Base-by-base conservation (phyloP, 2,329 filamentous ascomycete genomes). In the Trichoderma koningii region DNA sequence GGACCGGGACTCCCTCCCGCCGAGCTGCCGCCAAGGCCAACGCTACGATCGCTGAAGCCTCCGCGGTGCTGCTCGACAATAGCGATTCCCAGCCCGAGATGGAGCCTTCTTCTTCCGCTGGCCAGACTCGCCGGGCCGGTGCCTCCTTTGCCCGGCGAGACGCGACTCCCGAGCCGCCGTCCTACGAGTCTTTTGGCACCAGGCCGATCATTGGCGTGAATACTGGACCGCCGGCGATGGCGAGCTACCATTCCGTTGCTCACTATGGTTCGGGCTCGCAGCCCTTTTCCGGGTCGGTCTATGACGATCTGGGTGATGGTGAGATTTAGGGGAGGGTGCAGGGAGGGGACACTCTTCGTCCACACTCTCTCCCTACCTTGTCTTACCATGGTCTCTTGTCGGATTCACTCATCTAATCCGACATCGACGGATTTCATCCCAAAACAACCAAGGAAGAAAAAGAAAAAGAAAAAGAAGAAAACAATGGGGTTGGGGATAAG, bases 31-130 rank as follows among this genome's bases (percentile, higher is more conserved):
- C 69, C 30, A 73, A 71, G 56, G 76, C 76, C 30, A 71, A 63
- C 71, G 74, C 69, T 75, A 77, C 75, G 23, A 75, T 77, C 71
- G 73, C 74, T 55, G 69, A 70, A 57, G 66, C 70, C 61, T 66
- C 72, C 4, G 69, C 71, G 21, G 21, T 23, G 5, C 70, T 71
- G 67, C 69, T 72, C 21, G 71, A 72, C 57, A 70, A 41, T 53
- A 72, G 73, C 68, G 73, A 75, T 56, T 74, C 73, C 21, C 70
- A 71, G 10, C 66, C 66, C 15, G 68, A 71, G 19, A 67, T 68
- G 7, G 68, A 69, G 17, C 53, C 68, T 3, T 64, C 66, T 9
- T 34, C 34, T 38, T 38, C 34, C 34, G 66, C 67, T 5, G 28
- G 47, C 34, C 51, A 59, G 26, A 28, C 38, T 21, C 3, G 17